Base-by-base conservation (phyloP, 176 grass and related monocot species). In the Melocanna baccifera region DNA sequence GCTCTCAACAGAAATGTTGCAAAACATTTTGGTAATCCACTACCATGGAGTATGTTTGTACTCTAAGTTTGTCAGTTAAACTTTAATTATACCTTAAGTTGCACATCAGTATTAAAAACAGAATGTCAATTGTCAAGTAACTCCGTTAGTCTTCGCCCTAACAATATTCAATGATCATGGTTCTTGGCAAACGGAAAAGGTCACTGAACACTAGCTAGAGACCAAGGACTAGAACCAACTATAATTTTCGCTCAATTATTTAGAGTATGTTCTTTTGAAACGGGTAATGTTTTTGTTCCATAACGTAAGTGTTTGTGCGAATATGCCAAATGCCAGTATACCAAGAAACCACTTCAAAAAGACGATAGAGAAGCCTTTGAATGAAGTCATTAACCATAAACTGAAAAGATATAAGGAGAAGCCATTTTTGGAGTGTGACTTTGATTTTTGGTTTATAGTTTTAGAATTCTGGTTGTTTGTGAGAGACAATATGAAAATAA, bases 191-290 rank as follows among this genome's bases (percentile, higher is more conserved):
- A 46, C 76, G 36, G 20, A 36, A 73, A 83, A 7, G 66, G 84
- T 50, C 88, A 90, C 84, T 83, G 7, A 50, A 72, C 67, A 39
- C 46, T 78, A 79, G 30, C 67, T 75, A 68, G 39, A 62, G 61
- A 83, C 66, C 66, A 48, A 71, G 43, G 29, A 77, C 15, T 53
- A 0, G 4, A 69, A 74, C 28, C 11, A 69, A 20, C 51, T 59
- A 13, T 41, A 29, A 6, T 47, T 71, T 50, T 47, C 58, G 19
- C 70, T 48, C 48, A 56, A 34, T 73, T 66, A 12, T 77, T 72
- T 50, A 71, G 34, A 3, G 34, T 36, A 4, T 36, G 34, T 0
- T 36, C 34, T 36, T 36, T 36, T 5, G 4, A 0, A 36, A 36
- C 1, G 32, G 3, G 0, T 34, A 0, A 36, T 36, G 4, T 5